Evolutionary conservation across 2,329 filamentous ascomycete species (phyloP), one percentile per base, ranked within the genome.

Genomic region (Fusarium brachygibbosum): DNA sequence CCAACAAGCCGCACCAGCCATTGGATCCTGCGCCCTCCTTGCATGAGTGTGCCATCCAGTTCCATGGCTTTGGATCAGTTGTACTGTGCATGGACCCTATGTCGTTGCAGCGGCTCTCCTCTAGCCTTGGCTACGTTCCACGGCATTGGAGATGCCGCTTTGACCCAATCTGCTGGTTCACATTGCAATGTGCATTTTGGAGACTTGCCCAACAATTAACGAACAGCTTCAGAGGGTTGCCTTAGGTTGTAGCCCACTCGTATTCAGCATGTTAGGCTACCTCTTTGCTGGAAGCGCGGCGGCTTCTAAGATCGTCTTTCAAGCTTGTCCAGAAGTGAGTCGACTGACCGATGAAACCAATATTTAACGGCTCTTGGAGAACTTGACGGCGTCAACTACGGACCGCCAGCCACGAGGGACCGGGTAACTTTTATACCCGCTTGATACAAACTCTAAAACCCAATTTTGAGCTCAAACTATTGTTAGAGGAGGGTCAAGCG

Each of bases 41-140:
- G 42, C n/a, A 42, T 66, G 34, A 45, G 44, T 51, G 13, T 14
- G 32, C 46, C 28, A 53, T 54, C 62, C 40, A 56, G 56, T 59
- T 34, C 66, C 66, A 52, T 49, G 57, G 55, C 25, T 49, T 63
- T 63, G 66, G 66, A 63, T 66, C 60, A 41, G 37, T 29, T 38
- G 38, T 49, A 48, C 48, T 51, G 34, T 25, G 35, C 65, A 16
- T 53, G 19, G 37, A 52, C 48, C 41, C 28, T 45, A 68, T 66
- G 40, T 32, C 37, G n/a, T 66, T 25, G 35, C 41, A 58, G 40
- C 46, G 49, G 35, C 53, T 28, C 32, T 63, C 51, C 28, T 53
- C 34, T 31, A 44, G 46, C 28, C 62, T 57, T 50, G 66, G 66
- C 61, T 42, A 58, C 48, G 66, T 69, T 67, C 21, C 66, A 69